phyloP scores from a whole-genome alignment of 805 yeast species.

The Metschnikowia arizonensis region DNA sequence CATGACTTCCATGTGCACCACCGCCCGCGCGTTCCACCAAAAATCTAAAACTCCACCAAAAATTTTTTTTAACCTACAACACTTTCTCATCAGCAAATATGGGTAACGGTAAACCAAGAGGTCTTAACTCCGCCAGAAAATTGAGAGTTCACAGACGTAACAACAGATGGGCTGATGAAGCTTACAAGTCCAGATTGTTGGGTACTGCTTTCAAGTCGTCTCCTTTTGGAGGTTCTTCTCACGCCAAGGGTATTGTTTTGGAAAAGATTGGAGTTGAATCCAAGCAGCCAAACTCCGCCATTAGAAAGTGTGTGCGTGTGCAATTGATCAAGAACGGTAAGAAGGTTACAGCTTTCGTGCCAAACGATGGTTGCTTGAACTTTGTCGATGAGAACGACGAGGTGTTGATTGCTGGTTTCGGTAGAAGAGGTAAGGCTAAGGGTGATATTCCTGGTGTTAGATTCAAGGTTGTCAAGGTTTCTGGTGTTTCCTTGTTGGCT shows the following conservation, averaged over 20 bases:
- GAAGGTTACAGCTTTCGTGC: slow-evolving; percentile 99
- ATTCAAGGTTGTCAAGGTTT: slow-evolving; percentile 99
- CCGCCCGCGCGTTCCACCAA: slow-evolving; percentile 8
- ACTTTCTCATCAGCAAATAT: slow-evolving; percentile 46
- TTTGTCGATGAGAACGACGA: slow-evolving; percentile 99
- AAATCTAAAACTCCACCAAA: slow-evolving; percentile 6
- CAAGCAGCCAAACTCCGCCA: slow-evolving; percentile 99
- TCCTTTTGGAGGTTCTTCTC: slow-evolving; percentile 99
- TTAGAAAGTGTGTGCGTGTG: slow-evolving; percentile 99
- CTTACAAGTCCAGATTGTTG: slow-evolving; percentile 97
- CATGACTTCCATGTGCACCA: slow-evolving; percentile 5
- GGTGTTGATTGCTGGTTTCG: slow-evolving; percentile 99
- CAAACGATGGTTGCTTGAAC: slow-evolving; percentile 99
- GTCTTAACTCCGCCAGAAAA: slow-evolving; percentile 99
- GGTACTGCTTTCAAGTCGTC: slow-evolving; percentile 99
- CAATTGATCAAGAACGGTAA: slow-evolving; percentile 99
- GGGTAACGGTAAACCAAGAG: slow-evolving; percentile 99
- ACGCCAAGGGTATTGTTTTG: slow-evolving; percentile 99
- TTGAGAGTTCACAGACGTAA: slow-evolving; percentile 99
- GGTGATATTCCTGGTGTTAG: slow-evolving; percentile 99
- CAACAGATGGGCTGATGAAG: slow-evolving; percentile 99
- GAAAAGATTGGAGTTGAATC: slow-evolving; percentile 99
- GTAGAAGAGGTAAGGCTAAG: slow-evolving; percentile 99
- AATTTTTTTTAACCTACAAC: slow-evolving; percentile 10
- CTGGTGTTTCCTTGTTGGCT: slow-evolving; percentile 99